Evolutionary conservation across 768 basidiomycete species (phyloP), one percentile per base, ranked within the genome.

Genomic region (Xerocomellus intermedius): DNA sequence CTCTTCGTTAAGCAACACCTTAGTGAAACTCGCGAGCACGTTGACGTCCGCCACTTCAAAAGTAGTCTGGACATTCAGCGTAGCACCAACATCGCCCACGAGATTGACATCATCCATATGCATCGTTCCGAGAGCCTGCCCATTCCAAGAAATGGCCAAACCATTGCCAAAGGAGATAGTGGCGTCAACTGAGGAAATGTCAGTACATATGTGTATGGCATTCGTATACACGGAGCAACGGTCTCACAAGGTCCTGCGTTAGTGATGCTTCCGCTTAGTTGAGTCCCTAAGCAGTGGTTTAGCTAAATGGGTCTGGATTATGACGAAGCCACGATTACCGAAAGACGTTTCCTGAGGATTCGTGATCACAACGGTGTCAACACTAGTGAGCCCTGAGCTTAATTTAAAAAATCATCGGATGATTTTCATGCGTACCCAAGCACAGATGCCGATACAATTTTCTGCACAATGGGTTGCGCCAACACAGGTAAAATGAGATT

Each of bases 401-500:
- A 8, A 45, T 26, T 21, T 28, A 24, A 24, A 14, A 14, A 16
- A 32, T 17, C 9, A 14, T 16, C 9, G 1, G 6, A 42, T 10
- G 2, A 41, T 22, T 16, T 12, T 41, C 12, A 42, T n/a, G 58
- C 72, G 16, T 57, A 84, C 85, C 81, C 79, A 46, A 89, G 67
- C 8, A 74, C 66, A 17, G 85, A 80, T 17, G 75, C 81, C 6
- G 78, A 74, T 39, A 90, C 85, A 52, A 90, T 78, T 57, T 80
- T 82, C 66, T 89, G 86, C 6, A 90, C 87, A 52, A 91, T 88
- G 5, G 88, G 88, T 49, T 81, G 76, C 0, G 88, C 88, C 54
- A 91, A 78, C 39, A 86, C 64, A 7, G 87, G 88, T 7, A 91
- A 74, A 49, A 90, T 81, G 35, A 86, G 68, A 57, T 86, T 74